These are phyloP conservation scores for Mycena haematopus DNA, from an alignment of 768 basidiomycete species.

Conservation along the genomic window DNA sequence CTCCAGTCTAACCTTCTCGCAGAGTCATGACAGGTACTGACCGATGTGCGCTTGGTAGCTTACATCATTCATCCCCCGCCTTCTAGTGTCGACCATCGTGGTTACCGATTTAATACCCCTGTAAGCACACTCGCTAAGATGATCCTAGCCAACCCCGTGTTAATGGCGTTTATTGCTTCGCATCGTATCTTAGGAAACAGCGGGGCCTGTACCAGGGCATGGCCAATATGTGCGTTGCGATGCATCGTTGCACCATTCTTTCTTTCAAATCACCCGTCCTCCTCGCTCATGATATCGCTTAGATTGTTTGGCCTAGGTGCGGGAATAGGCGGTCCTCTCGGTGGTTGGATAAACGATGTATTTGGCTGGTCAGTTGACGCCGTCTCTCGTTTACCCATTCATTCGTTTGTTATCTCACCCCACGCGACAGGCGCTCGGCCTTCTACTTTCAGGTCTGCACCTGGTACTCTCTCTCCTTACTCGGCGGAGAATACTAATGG, in stretches of 20 bases:
- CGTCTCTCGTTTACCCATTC: background rate
- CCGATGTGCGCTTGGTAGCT: conserved; percentile 26
- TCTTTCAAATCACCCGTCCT: conserved; percentile 24
- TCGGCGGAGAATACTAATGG: conserved; percentile 27
- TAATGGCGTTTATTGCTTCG: background rate
- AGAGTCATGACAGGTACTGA: conserved; percentile 84
- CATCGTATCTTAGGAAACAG: conserved; percentile 62
- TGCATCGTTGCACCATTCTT: background rate
- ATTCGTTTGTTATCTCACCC: conserved; percentile 24
- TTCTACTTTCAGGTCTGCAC: conserved; percentile 81
- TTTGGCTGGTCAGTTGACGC: conserved; percentile 76
- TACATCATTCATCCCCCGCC: conserved; percentile 34
- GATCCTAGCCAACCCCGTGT: conserved; percentile 15
- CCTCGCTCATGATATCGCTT: conserved; percentile 24
- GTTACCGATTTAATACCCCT: conserved; percentile 90
- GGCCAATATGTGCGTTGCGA: conserved; percentile 72
- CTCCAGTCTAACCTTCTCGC: conserved; percentile 36
- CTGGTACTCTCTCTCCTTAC: conserved; percentile 26
- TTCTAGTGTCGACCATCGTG: conserved; percentile 78
- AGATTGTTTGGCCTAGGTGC: conserved; percentile 88
- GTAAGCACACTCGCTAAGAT: conserved; percentile 49
- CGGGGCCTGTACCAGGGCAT: conserved; percentile 92
- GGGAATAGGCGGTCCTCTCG: conserved; percentile 79
- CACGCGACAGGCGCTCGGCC: conserved; percentile 71
- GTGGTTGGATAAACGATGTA: conserved; percentile 84